Evolutionary conservation across 768 basidiomycete genomes (phyloP).

Genomic region (Austroboletus eburneus): DNA sequence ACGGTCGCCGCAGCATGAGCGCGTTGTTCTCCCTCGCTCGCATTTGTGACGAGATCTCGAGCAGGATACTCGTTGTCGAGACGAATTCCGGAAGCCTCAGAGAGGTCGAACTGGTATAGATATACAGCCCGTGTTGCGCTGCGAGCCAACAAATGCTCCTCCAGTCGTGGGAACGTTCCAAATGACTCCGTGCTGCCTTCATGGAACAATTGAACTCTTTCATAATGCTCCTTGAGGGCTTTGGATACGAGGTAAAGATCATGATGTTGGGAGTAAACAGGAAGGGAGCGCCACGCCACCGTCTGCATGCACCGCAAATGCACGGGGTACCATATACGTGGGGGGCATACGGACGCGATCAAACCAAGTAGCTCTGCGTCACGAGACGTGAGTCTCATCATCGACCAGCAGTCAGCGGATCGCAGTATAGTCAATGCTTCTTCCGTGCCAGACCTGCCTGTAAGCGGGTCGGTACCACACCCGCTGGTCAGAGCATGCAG

Average conservation of each 20-base stretch:
- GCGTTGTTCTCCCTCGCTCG: neutral
- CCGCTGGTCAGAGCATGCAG: constrained; percentile 44
- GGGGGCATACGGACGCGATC: constrained; percentile 33
- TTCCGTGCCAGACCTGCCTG: constrained; percentile 37
- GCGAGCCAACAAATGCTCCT: constrained; percentile 12
- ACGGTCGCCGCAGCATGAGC: constrained; percentile 14
- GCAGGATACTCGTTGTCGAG: neutral
- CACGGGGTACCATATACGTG: constrained; percentile 35
- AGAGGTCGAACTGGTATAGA: constrained; percentile 7
- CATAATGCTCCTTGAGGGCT: constrained; percentile 26
- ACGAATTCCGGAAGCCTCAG: neutral
- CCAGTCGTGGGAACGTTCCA: constrained; percentile 8
- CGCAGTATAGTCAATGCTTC: constrained; percentile 38
- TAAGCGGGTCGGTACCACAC: constrained; percentile 40
- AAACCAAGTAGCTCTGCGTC: constrained; percentile 29
- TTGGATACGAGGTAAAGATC: constrained; percentile 20
- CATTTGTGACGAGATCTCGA: neutral
- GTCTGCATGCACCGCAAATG: constrained; percentile 38
- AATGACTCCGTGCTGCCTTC: constrained; percentile 29
- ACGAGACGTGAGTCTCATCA: constrained; percentile 20
- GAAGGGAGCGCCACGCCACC: constrained; percentile 27
- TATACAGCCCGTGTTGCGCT: constrained; percentile 6
- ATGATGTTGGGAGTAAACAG: constrained; percentile 29
- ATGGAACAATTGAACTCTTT: constrained; percentile 11
- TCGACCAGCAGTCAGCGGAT: constrained; percentile 38